A percentile compares a stretch with the other conserved stretches of the same genome.
Evolutionary conservation across 2,329 filamentous ascomycete genomes (phyloP).

Genomic region (Xylariaceae sp.): DNA sequence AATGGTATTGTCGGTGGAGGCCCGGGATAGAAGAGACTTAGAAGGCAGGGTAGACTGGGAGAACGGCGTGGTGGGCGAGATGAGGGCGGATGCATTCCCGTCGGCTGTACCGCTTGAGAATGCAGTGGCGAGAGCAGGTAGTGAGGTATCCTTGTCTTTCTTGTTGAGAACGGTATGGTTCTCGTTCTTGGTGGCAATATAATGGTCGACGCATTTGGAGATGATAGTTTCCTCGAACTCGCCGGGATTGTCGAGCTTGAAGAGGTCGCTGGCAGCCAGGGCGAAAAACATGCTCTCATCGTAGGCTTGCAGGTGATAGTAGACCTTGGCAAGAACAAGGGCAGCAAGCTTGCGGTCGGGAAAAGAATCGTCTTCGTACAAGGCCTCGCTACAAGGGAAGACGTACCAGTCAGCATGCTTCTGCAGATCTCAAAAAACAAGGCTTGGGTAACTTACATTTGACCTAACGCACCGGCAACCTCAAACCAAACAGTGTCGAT

Average conservation of each 20-base stretch:
- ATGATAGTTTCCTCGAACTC: constrained; percentile 99
- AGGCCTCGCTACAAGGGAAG: constrained; percentile 66
- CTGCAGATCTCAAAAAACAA: not conserved
- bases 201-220: constrained; percentile 96
- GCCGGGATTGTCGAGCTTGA: constrained; percentile 84
- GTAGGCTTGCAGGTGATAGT: constrained; percentile 98
- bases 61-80: constrained; percentile 91
- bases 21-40: constrained; percentile 89
- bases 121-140: constrained; percentile 74
- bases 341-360: constrained; percentile 91
- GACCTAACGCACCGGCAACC: constrained; percentile 83
- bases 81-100: constrained; percentile 62
- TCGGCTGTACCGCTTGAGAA: constrained; percentile 65
- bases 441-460: constrained; percentile 62
- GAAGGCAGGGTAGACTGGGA: constrained; percentile 90
- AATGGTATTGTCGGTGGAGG: constrained; percentile 61
- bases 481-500: constrained; percentile 98
- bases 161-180: constrained; percentile 42
- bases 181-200: constrained; percentile 69
- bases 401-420: constrained; percentile 5
- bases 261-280: constrained; percentile 87
- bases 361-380: constrained; percentile 95
- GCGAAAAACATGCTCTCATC: constrained; percentile 99
- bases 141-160: constrained; percentile 32
- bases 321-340: constrained; percentile 93